Base-by-base conservation (phyloP, 2,329 filamentous ascomycete species). In the Diplocarpon rosae region DNA sequence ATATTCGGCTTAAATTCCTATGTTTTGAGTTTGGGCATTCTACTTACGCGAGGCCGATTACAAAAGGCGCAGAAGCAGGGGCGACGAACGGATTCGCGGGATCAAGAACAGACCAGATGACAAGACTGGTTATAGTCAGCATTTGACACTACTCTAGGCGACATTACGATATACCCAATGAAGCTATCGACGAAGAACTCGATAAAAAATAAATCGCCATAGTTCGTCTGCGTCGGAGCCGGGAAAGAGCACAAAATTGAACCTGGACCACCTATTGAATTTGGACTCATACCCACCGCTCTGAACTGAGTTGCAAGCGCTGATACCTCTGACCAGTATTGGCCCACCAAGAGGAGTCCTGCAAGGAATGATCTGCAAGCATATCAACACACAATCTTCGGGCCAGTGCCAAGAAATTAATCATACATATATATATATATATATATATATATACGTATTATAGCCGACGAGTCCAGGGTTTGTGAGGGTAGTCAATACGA, bases 151-250 rank as follows among this genome's bases (percentile, higher is more conserved):
- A 7, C 20, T 24, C 20, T n/a, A 24, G 20, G 20, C 24, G 14
- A 6, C 31, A 7, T 24, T 10, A 7, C n/a, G 13, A 20, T 49
- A 46, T 35, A 54, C 55, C 50, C 66, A 44, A 78, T 71, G 59
- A 76, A 76, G 44, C 60, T 64, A 54, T 74, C 70, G 24, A 74
- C 73, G 52, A 79, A 76, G 56, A 74, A 78, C 55, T 79, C 75
- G 46, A 71, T 71, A 42, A 76, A 57, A 61, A 79, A 74, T 1
- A 78, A 56, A 55, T 71, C 76, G 12, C 74, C 75, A 32, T 72
- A 63, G 50, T 71, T 75, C 5, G 65, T 70, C 54, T 77, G 70
- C 13, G 62, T 65, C 0, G 66, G 53, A 17, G 62, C 65, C 0
- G 73, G 74, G 55, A 76, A 76, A 2, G 70, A 65, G 59, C 69